phyloP scores from a whole-genome alignment of 192 early-diverging fungal species.

The Paraglomus brasilianum region DNA sequence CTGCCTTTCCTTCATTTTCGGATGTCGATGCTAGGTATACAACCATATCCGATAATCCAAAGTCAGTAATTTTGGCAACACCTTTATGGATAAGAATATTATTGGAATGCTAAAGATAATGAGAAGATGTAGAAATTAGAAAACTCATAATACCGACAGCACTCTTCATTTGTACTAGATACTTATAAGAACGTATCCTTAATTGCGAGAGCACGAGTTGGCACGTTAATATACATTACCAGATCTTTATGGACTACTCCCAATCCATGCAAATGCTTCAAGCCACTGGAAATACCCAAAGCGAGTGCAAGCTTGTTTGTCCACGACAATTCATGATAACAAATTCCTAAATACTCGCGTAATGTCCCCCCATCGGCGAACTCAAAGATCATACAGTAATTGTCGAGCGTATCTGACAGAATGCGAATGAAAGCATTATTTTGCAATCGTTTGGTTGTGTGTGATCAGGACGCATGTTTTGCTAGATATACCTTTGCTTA shows the following conservation, averaged over 20 bases:
- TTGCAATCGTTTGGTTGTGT: too few species aligned
- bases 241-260: slow-evolving; percentile 22
- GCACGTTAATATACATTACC: not conserved
- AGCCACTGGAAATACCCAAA: not conserved
- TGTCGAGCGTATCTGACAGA: too few species aligned
- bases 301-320: not conserved
- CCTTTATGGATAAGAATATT: slow-evolving; percentile 14
- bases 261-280: not conserved
- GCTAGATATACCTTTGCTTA: too few species aligned
- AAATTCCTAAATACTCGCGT: slow-evolving; percentile 8
- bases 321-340: not conserved
- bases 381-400: not conserved
- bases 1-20: not conserved
- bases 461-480: too few species aligned
- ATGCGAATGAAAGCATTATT: too few species aligned
- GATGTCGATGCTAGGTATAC: not conserved
- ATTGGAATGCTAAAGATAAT: slow-evolving; percentile 9
- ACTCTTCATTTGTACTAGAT: too few species aligned
- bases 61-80: slow-evolving; percentile 6
- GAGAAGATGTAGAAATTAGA: not conserved
- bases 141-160: too few species aligned
- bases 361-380: slow-evolving; percentile 14
- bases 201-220: not conserved
- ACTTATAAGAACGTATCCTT: not conserved
- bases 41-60: slow-evolving; percentile 8